Evolutionary conservation across 2,329 filamentous ascomycete species (phyloP).

Genomic region (Sporothrix pallida): DNA sequence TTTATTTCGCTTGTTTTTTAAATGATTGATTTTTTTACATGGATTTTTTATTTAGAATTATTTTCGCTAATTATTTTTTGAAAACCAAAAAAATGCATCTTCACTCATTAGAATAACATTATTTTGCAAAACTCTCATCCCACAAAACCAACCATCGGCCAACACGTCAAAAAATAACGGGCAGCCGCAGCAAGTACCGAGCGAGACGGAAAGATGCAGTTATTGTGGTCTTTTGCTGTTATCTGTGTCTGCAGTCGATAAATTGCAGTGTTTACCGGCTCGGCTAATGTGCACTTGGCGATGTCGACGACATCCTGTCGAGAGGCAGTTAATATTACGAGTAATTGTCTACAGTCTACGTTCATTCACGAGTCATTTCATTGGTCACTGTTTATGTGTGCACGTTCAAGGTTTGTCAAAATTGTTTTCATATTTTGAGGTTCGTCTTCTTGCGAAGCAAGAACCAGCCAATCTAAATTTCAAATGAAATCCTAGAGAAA

Average conservation of each 20-base stretch:
- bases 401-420: conserved; percentile 5
- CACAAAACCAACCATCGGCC: not conserved
- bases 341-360: not conserved
- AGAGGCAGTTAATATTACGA: not conserved
- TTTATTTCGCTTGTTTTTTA: no score
- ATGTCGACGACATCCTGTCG: not conserved
- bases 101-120: no score
- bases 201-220: not conserved
- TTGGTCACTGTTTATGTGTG: not conserved
- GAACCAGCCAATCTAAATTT: conserved; percentile 5
- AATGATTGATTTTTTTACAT: no score
- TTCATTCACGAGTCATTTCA: no score
- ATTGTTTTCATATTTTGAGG: conserved; percentile 21
- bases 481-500: not conserved
- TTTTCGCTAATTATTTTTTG: no score
- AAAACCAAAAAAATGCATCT: no score
- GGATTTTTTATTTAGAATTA: no score
- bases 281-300: conserved; percentile 15
- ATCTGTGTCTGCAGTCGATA: not conserved
- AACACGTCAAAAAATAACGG: not conserved
- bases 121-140: not conserved
- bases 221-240: not conserved
- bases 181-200: conserved; percentile 9
- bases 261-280: not conserved
- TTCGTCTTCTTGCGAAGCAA: not conserved